These are phyloP conservation scores for Xylaria sp. DNA, from an alignment of 2,329 filamentous ascomycete genomes.

Conservation along the genomic window DNA sequence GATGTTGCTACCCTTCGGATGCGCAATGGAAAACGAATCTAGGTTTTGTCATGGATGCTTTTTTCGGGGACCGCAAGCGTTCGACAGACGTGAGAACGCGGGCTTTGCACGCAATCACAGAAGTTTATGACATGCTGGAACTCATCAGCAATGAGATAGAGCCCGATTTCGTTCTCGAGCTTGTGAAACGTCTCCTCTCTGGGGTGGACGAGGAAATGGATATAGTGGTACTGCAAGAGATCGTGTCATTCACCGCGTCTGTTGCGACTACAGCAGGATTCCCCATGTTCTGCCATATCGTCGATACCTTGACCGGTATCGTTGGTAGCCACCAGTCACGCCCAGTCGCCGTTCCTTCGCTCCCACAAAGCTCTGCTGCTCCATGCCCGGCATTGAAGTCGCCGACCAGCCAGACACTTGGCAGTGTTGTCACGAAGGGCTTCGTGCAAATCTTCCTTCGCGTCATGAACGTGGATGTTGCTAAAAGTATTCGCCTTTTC, in stretches of 20 bases:
- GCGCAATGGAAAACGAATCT: slow-evolving; percentile 62
- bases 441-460: slow-evolving; percentile 73
- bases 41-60: slow-evolving; percentile 53
- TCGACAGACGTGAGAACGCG: slow-evolving; percentile 58
- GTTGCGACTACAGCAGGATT: slow-evolving; percentile 57
- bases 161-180: slow-evolving; percentile 49
- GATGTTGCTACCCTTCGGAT: slow-evolving; percentile 68
- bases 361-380: slow-evolving; percentile 21
- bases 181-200: slow-evolving; percentile 57
- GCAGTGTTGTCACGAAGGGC: slow-evolving; percentile 66
- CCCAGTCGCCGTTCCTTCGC: slow-evolving; percentile 36
- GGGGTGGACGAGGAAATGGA: slow-evolving; percentile 60
- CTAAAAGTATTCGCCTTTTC: slow-evolving; percentile 60
- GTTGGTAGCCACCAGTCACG: slow-evolving; percentile 45
- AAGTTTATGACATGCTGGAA: slow-evolving; percentile 54
- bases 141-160: slow-evolving; percentile 55
- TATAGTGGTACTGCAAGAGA: slow-evolving; percentile 56
- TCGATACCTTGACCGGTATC: slow-evolving; percentile 48
- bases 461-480: slow-evolving; percentile 59
- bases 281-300: slow-evolving; percentile 53
- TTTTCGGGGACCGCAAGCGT: slow-evolving; percentile 57
- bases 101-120: slow-evolving; percentile 56
- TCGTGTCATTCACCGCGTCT: slow-evolving; percentile 59
- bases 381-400: slow-evolving; percentile 18
- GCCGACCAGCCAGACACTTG: slow-evolving; percentile 46